These are phyloP conservation scores for Flaveria floridana DNA, from an alignment of 140 eudicot genomes.

Conservation along the genomic window DNA sequence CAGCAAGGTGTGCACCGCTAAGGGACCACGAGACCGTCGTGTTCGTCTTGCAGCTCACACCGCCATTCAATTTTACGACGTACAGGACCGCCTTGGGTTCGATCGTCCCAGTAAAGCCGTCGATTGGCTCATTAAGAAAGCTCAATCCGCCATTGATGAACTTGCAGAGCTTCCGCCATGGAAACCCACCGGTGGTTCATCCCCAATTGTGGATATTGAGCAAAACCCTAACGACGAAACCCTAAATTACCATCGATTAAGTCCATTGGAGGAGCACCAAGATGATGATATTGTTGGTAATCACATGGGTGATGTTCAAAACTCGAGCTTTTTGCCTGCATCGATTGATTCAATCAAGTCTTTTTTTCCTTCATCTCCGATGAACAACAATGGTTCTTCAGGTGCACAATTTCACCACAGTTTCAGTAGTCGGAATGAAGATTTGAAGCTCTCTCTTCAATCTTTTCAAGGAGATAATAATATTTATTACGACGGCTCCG, in stretches of 20 bases:
- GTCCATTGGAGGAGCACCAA: constrained; percentile 11
- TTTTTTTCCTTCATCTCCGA: constrained; percentile 49
- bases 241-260: constrained; percentile 23
- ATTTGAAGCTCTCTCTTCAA: constrained; percentile 66
- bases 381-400: constrained; percentile 39
- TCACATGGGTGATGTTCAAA: constrained; percentile 18
- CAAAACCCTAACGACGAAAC: constrained; percentile 30
- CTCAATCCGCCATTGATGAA: constrained; percentile 65
- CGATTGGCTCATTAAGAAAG: constrained; percentile 76
- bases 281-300: constrained; percentile 18
- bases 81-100: constrained; percentile 76
- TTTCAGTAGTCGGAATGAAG: constrained; percentile 55
- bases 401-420: constrained; percentile 32
- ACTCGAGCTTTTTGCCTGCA: constrained; percentile 54
- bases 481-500: constrained; percentile 41
- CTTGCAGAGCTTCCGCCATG: constrained; percentile 76
- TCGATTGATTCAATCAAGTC: constrained; percentile 71
- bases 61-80: constrained; percentile 79
- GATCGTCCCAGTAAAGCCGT: constrained; percentile 82
- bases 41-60: constrained; percentile 74
- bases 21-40: constrained; percentile 74
- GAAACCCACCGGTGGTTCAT: constrained; percentile 39
- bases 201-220: constrained; percentile 24
- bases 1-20: constrained; percentile 77
- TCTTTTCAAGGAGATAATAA: constrained; percentile 38